Evolutionary conservation across 192 early-diverging fungal genomes (phyloP), one percentile per base, ranked within the genome.

Genomic region (Cetraspora pellucida): DNA sequence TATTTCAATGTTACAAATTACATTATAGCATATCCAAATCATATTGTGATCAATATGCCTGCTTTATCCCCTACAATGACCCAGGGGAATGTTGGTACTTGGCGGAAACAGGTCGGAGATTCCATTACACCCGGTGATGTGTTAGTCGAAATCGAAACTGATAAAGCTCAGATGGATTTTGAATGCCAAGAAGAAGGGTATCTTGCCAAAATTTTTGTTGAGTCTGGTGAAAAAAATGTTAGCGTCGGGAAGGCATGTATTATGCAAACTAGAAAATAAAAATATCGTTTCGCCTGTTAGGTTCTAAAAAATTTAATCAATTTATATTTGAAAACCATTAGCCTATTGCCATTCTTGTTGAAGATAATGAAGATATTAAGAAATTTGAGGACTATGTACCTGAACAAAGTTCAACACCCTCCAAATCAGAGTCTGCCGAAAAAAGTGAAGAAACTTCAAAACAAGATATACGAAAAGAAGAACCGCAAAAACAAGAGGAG

Each of bases 111-210:
- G 81, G 89, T 97, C 74, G 97, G 97, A 37, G 97, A 99, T 81
- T 83, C 90, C 69, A 87, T 97, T 74, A 77, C 83, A 23, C 91
- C 96, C 37, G 97, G 97, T 54, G 97, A 99, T 82, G 91, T 97
- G 47, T 83, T 99, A 50, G 89, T 96, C 27, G 95, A 97, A 82
- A 95, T 99, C 72, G 97, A 99, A 82, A 99, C 97, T 31, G 97
- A 99, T 82, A 99, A 99, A 92, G 97, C 97, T 14, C 93, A 95
- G 82, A 98, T 99, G 96, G 97, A 99, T 80, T 96, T 99, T 72
- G 97, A 99, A 83, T 96, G 94, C 77, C 96, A 98, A 84, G 97
- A 99, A 76, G 97, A 99, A 78, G 97, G 97, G 21, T 94, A 90
- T 72, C 80, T 99, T 63, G 97, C 95, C 81, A 95, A 97, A 90